Conservation (phyloP, 176 grass and related monocot species). For the Thalia dealbata region DNA sequence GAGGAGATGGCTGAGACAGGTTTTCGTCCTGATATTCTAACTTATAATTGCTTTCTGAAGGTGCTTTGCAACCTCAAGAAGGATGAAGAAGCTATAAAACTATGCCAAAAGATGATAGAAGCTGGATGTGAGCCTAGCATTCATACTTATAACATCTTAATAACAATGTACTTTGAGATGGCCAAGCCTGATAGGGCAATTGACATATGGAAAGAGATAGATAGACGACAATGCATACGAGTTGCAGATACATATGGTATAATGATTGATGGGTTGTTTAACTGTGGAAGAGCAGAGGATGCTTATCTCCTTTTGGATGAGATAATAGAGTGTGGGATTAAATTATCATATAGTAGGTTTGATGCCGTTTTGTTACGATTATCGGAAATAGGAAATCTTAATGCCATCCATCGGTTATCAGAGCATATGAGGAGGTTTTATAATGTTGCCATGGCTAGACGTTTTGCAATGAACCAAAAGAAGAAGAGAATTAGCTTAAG, state of each 20-base stretch:
- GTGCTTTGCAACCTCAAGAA: slow-evolving; percentile 75
- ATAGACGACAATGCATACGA: slow-evolving; percentile 46
- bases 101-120: slow-evolving; percentile 74
- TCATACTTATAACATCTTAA: slow-evolving; percentile 90
- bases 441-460: slow-evolving; percentile 81
- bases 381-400: slow-evolving; percentile 62
- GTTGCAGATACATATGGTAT: slow-evolving; percentile 65
- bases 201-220: slow-evolving; percentile 75
- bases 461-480: slow-evolving; percentile 73
- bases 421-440: slow-evolving; percentile 93
- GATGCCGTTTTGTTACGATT: slow-evolving; percentile 61
- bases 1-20: slow-evolving; percentile 77
- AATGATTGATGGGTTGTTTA: slow-evolving; percentile 79
- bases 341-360: slow-evolving; percentile 59
- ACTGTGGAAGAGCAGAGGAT: slow-evolving; percentile 52
- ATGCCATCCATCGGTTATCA: slow-evolving; percentile 58
- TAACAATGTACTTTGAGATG: slow-evolving; percentile 85
- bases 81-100: slow-evolving; percentile 39
- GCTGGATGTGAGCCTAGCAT: slow-evolving; percentile 72
- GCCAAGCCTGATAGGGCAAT: slow-evolving; percentile 53
- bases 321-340: slow-evolving; percentile 62
- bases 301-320: slow-evolving; percentile 61
- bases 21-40: slow-evolving; percentile 84
- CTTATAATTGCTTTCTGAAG: slow-evolving; percentile 90
- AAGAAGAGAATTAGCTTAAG: slow-evolving; percentile 73